Evolutionary conservation across 305 asterid genomes (phyloP).

Genomic region (Rubia peregrina): DNA sequence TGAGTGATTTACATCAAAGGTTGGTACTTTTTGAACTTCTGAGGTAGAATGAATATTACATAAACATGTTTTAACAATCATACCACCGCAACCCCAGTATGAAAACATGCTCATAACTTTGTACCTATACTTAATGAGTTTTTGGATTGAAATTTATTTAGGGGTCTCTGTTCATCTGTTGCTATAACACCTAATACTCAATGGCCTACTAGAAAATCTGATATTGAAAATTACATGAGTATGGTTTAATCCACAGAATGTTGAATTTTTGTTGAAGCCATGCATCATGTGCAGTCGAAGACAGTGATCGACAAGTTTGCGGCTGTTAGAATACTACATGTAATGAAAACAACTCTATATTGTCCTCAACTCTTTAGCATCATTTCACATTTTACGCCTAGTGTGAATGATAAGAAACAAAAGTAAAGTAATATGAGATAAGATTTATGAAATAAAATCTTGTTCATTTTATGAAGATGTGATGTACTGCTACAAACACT

Average conservation of each 20-base stretch:
- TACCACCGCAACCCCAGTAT: too few species aligned
- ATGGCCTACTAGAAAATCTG: background rate
- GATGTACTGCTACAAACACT: too few species aligned
- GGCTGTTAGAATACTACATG: slow-evolving; percentile 93
- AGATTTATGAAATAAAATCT: background rate
- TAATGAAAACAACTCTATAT: slow-evolving; percentile 14
- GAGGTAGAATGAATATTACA: too few species aligned
- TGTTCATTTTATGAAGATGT: too few species aligned
- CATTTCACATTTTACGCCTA: background rate
- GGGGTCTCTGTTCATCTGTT: background rate
- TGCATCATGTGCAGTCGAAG: slow-evolving; percentile 51
- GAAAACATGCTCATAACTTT: too few species aligned
- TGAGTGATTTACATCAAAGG: slow-evolving; percentile 83
- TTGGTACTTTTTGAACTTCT: slow-evolving; percentile 18
- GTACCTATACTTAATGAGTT: too few species aligned
- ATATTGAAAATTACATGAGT: background rate
- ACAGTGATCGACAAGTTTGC: slow-evolving; percentile 76
- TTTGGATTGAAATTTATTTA: too few species aligned
- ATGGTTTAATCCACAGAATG: slow-evolving; percentile 36
- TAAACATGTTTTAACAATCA: too few species aligned
- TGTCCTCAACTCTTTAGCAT: background rate
- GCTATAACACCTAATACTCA: background rate
- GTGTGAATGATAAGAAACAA: background rate
- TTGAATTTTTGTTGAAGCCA: slow-evolving; percentile 45
- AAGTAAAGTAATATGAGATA: background rate